Base-by-base conservation (phyloP, 2,329 filamentous ascomycete species). In the Diaporthe sp. region DNA sequence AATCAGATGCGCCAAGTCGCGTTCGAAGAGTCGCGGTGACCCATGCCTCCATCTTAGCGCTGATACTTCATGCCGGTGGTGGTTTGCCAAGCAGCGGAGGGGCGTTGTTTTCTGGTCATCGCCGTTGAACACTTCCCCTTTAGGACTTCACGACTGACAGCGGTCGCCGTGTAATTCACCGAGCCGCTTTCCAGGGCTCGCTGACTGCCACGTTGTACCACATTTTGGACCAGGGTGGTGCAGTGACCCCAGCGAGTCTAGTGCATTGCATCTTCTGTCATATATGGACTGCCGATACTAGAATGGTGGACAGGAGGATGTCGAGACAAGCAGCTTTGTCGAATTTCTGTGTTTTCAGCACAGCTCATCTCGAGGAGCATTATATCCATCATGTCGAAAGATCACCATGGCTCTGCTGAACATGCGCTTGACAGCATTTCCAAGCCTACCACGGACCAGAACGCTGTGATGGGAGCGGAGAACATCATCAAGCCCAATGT, bases 41-140 rank as follows among this genome's bases (percentile, higher is more conserved):
- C 44, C 37, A 42, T 22, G 2, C 30, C 44, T 51, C 6, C 30
- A 51, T 50, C 30, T 27, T 53, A 68, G 63, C 32, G 63, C 63
- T 68, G 63, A 68, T 53, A 37, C 3, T 25, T 8, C 30, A 53
- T 53, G 63, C 32, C 63, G 44, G 63, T 53, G 32, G 44, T 68
- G 15, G 12, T 39, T 39, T 68, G 63, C 63, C 47, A 66, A 51
- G 63, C 63, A 37, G 63, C 63, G 32, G 63, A 66, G 63, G 63
- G 51, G 12, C 7, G 12, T 10, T 32, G n/a, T 37, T 32, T 39
- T 6, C 47, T 4, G 47, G 47, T 68, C 47, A 51, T 51, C 32
- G 63, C 63, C 47, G 47, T 39, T 37, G 47, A 7, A 53, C 50
- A 68, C 30, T 68, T 68, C 63, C 44, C 7, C n/a, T 22, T 53